A percentile compares a stretch with the other conserved stretches of the same genome.
These are phyloP conservation scores for Euphorbia celastroides DNA, from an alignment of 441 rosid genomes.

Conservation along the genomic window DNA sequence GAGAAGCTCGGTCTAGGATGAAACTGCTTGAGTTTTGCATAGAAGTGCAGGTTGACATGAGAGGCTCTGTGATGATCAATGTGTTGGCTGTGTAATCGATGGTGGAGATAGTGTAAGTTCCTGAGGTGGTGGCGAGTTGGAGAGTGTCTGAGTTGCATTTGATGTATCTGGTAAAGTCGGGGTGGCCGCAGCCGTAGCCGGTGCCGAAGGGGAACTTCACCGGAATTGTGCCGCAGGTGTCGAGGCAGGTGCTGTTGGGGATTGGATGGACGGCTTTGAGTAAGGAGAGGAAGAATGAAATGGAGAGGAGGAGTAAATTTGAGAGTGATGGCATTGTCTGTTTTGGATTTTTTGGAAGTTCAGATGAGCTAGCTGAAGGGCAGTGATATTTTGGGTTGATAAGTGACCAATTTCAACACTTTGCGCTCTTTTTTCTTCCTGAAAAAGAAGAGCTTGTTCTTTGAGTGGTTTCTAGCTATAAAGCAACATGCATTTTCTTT, in stretches of 20 bases:
- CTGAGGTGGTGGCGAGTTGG: conserved; percentile 48
- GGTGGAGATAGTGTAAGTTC: conserved; percentile 42
- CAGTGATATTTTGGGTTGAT: conserved; percentile 23
- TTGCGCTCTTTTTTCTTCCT: conserved; percentile 19
- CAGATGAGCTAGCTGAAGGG: conserved; percentile 9
- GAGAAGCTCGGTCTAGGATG: conserved; percentile 48
- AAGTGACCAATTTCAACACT: not conserved
- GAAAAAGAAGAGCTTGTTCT: conserved; percentile 36
- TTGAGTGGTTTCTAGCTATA: conserved; percentile 34
- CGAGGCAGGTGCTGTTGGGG: conserved; percentile 34
- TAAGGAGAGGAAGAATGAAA: conserved; percentile 24
- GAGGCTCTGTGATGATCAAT: conserved; percentile 39
- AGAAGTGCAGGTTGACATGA: conserved; percentile 63
- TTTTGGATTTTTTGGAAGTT: not conserved
- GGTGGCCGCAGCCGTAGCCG: conserved; percentile 59
- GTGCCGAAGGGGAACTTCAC: conserved; percentile 52
- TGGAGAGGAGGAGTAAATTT: conserved; percentile 17
- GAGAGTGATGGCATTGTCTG: conserved; percentile 32
- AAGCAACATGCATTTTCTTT: conserved; percentile 22
- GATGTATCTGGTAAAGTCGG: conserved; percentile 47
- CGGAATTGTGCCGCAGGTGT: conserved; percentile 42
- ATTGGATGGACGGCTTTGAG: conserved; percentile 25
- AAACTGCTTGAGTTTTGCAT: conserved; percentile 69
- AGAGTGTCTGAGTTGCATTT: conserved; percentile 43
- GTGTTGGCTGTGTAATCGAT: conserved; percentile 45